Conservation (phyloP, 2,329 filamentous ascomycete species). For the Sporothrix inflata region DNA sequence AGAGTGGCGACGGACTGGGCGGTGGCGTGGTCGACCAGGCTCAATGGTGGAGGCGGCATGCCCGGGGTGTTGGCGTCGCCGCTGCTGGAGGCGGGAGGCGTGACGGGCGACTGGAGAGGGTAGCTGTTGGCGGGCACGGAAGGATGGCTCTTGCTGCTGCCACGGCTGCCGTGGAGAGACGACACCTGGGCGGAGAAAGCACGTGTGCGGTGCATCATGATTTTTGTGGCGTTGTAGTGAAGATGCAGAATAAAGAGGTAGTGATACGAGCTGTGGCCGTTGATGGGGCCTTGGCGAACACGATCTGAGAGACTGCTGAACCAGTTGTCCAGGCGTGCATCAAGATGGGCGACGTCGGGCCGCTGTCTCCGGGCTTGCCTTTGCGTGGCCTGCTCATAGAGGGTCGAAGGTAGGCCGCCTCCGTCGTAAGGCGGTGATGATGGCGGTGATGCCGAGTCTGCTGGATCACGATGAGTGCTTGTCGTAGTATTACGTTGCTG, state of each 20-base stretch:
- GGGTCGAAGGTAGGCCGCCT: background rate
- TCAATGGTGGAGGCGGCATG: background rate
- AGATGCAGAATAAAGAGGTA: conserved; percentile 30
- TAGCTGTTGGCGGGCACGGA: background rate
- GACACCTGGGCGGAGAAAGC: background rate
- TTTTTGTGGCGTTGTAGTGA: conserved; percentile 28
- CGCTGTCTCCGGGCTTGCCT: conserved; percentile 6
- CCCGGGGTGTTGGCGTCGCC: background rate
- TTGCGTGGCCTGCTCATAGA: conserved; percentile 17
- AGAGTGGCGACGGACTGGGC: background rate
- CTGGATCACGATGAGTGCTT: too few relatives aligned
- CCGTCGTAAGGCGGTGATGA: background rate
- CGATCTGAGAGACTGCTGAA: conserved; percentile 23
- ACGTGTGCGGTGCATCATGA: conserved; percentile 28
- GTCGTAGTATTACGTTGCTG: background rate
- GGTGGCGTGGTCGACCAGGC: background rate
- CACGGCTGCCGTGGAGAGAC: background rate
- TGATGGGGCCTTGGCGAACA: conserved; percentile 22
- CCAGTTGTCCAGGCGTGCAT: conserved; percentile 28
- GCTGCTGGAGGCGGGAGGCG: background rate
- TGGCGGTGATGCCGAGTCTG: background rate
- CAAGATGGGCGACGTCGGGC: conserved; percentile 19
- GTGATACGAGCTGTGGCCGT: conserved; percentile 26
- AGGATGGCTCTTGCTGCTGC: background rate
- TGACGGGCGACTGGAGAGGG: background rate